Conservation (phyloP, 2,329 filamentous ascomycete species). For the Triangularia setosa region DNA sequence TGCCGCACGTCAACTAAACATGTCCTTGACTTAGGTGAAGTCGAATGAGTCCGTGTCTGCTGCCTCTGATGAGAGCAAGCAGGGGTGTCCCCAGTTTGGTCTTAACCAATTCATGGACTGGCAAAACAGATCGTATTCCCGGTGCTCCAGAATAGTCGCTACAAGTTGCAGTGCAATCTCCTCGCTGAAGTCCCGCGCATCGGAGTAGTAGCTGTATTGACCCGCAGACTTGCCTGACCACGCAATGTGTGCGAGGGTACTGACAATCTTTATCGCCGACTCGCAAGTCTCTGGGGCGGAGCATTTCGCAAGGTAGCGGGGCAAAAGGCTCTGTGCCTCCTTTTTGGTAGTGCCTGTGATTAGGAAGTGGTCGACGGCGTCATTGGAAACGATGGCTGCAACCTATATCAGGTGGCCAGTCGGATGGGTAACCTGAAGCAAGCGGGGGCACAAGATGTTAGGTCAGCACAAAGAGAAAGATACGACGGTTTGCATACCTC, state of each 20-base stretch:
- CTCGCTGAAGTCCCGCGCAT: background rate
- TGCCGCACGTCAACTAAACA: background rate
- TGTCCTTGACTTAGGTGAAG: slow-evolving; percentile 9
- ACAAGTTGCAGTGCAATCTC: slow-evolving; percentile 3
- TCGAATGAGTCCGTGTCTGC: slow-evolving; percentile 1
- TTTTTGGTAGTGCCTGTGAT: background rate
- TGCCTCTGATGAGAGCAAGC: background rate
- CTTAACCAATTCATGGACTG: slow-evolving; percentile 1
- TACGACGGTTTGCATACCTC: slow-evolving; percentile 19
- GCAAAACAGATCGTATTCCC: slow-evolving; percentile 13
- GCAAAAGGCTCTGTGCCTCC: slow-evolving; percentile 2
- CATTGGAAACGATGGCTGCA: slow-evolving; percentile 9
- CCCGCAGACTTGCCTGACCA: background rate
- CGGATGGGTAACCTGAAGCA: background rate
- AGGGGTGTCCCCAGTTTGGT: background rate
- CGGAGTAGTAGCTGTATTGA: background rate
- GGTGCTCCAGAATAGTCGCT: background rate
- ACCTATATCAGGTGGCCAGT: background rate
- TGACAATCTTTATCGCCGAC: slow-evolving; percentile 2
- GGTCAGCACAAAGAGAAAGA: background rate
- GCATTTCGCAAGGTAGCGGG: slow-evolving; percentile 2
- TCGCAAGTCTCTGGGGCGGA: background rate
- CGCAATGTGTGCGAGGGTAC: background rate
- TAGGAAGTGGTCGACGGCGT: slow-evolving; percentile 3
- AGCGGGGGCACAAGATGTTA: background rate